Evolutionary conservation across 768 basidiomycete species (phyloP).

Genomic region (Macrolepiota fuliginosa): DNA sequence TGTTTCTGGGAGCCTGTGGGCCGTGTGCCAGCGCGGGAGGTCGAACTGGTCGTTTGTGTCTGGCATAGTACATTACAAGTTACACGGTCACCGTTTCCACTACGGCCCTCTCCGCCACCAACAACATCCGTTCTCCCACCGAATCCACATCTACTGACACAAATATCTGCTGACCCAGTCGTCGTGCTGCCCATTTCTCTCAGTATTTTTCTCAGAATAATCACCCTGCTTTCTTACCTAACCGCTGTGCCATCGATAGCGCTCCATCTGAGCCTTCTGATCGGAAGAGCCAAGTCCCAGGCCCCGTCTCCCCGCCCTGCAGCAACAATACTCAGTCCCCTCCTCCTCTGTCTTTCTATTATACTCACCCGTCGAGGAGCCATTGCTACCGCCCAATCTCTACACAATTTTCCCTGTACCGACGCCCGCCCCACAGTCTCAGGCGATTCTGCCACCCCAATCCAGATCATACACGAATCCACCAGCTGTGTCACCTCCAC

Average conservation of each 20-base stretch:
- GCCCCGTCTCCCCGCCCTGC: conserved; percentile 33
- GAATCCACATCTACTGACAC: conserved; percentile 62
- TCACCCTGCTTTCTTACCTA: conserved; percentile 51
- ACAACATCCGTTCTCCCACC: conserved; percentile 44
- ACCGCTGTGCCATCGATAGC: conserved; percentile 72
- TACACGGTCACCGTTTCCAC: conserved; percentile 37
- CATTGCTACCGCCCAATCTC: conserved; percentile 86
- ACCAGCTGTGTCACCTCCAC: conserved; percentile 67
- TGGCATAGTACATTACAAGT: conserved; percentile 42
- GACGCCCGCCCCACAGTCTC: conserved; percentile 49
- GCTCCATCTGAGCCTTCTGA: conserved; percentile 60
- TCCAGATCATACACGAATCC: conserved; percentile 83
- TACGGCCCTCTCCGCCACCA: conserved; percentile 63
- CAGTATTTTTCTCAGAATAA: conserved; percentile 14
- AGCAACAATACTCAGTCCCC: conserved; percentile 2
- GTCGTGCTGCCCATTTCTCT: conserved; percentile 45
- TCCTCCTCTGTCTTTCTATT: conserved; percentile 14
- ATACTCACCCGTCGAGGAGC: conserved; percentile 43
- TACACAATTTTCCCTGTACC: conserved; percentile 53
- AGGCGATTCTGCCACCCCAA: conserved; percentile 55
- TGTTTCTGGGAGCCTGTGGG: conserved; percentile 41
- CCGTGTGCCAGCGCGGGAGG: conserved; percentile 68
- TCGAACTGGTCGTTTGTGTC: conserved; percentile 82
- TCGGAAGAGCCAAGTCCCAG: conserved; percentile 66
- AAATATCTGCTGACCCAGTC: conserved; percentile 68